Conservation (phyloP, 2,329 filamentous ascomycete genomes). For the Paecilomyces fulvus region DNA sequence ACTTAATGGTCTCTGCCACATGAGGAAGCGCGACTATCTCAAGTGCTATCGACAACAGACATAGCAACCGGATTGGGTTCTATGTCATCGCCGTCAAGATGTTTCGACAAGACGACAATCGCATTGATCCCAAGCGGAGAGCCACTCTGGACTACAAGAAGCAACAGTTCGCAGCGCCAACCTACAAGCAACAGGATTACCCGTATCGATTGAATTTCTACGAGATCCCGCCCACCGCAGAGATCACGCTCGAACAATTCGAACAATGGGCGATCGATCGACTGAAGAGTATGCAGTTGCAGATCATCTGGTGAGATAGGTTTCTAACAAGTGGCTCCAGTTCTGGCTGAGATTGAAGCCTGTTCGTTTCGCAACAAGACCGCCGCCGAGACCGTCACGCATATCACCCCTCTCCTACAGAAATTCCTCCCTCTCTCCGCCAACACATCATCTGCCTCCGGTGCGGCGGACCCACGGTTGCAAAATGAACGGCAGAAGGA, state of each 20-base stretch:
- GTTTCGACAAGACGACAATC: constrained; percentile 36
- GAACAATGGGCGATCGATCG: constrained; percentile 98
- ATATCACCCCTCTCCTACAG: constrained; percentile 79
- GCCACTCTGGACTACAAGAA: constrained; percentile 70
- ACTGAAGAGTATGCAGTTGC: constrained; percentile 55
- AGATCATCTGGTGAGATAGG: neutral
- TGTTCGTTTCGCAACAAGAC: constrained; percentile 91
- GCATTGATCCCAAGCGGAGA: constrained; percentile 60
- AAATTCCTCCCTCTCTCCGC: constrained; percentile 77
- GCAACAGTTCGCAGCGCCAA: constrained; percentile 72
- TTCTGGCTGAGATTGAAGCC: constrained; percentile 58
- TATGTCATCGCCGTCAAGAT: constrained; percentile 18
- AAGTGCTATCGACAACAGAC: neutral
- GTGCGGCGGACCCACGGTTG: constrained; percentile 44
- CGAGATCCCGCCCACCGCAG: constrained; percentile 73
- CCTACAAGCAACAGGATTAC: constrained; percentile 71
- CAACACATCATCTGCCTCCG: constrained; percentile 55
- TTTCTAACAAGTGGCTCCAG: constrained; percentile 12
- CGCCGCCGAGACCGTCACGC: constrained; percentile 67
- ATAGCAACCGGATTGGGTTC: neutral
- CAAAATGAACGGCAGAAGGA: constrained; percentile 78
- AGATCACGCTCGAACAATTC: constrained; percentile 94
- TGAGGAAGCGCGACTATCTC: neutral
- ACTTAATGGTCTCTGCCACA: neutral
- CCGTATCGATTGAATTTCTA: constrained; percentile 89